Evolutionary conservation across 164 flowering plant species (phyloP), one percentile per base, ranked within the genome.

Genomic region (Euptelea pleiosperma): DNA sequence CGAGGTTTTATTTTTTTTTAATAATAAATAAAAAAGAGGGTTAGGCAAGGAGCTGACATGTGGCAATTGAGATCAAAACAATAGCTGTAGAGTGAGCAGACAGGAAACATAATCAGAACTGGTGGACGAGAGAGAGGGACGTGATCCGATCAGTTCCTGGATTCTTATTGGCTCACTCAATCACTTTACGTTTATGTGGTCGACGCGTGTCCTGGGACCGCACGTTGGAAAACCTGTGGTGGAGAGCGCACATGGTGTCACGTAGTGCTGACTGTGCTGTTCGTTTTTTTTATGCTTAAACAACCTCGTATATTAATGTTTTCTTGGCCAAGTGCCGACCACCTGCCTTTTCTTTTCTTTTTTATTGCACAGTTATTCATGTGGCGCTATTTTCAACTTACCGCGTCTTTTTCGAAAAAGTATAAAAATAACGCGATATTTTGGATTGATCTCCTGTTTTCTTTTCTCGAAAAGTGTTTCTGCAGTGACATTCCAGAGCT

Each of bases 71-170:
- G 30, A 48, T 49, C 36, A 36, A 36, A 37, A 36, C 10, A 3
- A 51, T 31, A 18, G 37, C 12, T 10, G 36, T 8, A 10, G 24
- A 16, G 15, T 15, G 24, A 49, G 21, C 7, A 9, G 35, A n/a
- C 1, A 21, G 6, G 16, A 42, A 6, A 18, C 8, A 42, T 8
- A 33, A 48, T 49, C 45, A 18, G 39, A 59, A 48, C 45, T 59
- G 34, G 63, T 59, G 63, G 63, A 35, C 34, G 45, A 35, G 44
- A 37, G 52, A 11, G n/a, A 39, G 16, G 26, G 24, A 30, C 3
- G 48, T 16, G 60, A 56, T 46, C 52, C 43, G 36, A 59, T 59
- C 63, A 60, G 63, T 60, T 60, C 34, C 55, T 36, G 19, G 0
- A 2, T 18, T 35, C 45, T 26, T 12, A 60, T 49, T 60, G 63